Base-by-base conservation (phyloP, 345 rosid species). In the Clarkia xantiana region DNA sequence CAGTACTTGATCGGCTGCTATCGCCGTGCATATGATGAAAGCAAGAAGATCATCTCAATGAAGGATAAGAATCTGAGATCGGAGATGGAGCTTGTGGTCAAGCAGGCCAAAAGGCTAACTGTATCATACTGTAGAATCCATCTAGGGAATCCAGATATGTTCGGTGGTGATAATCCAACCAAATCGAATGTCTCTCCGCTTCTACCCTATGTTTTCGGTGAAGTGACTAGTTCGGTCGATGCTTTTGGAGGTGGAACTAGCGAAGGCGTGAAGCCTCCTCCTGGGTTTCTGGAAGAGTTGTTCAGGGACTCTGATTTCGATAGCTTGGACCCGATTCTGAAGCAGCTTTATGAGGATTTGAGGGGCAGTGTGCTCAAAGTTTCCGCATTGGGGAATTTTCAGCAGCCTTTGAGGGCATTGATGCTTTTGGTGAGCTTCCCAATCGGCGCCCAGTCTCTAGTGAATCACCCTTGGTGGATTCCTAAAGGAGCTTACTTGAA, bases 391-490 rank as follows among this genome's bases (percentile, higher is more conserved):
- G 98, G 96, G 54, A 74, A 91, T 43, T 86, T 86, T 44, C 89
- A 78, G 80, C 95, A 77, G 61, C 96, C 98, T 0, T 59, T 86
- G 53, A 80, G 90, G 68, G 90, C 95, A 11, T 66, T 91, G 67
- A 56, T 64, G 78, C 79, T 66, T 69, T 75, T 91, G 64, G 73
- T 84, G 52, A 71, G 71, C 50, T 82, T 76, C 60, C 90, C 93
- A 0, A 74, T 63, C 14, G 87, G 95, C 13, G 96, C 91, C 9
- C 84, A 70, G 72, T 61, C 95, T 14, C 73, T 91, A 56, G 96
- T 91, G 50, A 75, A 67, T 67, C 94, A 86, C 63, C 73, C 63
- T 2, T 86, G 98, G 98, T 91, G 96, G 96, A 80, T 86, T 57
- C 98, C 98, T 2, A 77, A 75, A 7, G 94, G 89, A 18, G 70